phyloP scores from a whole-genome alignment of 2,329 filamentous ascomycete genomes.

The Macrophomina phaseolina region DNA sequence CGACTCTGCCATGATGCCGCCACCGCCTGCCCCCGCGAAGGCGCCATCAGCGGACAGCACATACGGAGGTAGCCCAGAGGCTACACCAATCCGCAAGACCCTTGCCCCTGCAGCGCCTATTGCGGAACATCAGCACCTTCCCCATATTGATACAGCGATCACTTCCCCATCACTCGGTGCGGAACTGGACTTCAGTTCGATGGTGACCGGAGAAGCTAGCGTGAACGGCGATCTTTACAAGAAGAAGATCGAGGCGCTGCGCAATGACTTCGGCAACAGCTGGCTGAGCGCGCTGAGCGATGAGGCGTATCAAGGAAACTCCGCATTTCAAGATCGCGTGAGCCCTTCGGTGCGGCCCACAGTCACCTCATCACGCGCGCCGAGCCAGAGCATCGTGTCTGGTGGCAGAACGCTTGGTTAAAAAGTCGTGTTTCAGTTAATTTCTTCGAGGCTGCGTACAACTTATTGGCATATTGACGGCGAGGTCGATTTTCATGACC shows the following conservation, averaged over 20 bases:
- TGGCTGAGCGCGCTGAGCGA: conserved; percentile 89
- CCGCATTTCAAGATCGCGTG: conserved; percentile 20
- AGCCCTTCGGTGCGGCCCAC: conserved; percentile 41
- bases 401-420: conserved; percentile 46
- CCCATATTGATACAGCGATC: conserved; percentile 34
- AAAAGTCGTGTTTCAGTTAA: conserved; percentile 29
- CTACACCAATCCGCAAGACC: conserved; percentile 32
- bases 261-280: conserved; percentile 82
- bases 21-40: conserved; percentile 6
- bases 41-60: conserved; percentile 27
- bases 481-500: conserved; percentile 21
- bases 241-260: conserved; percentile 84
- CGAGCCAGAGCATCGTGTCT: conserved; percentile 48
- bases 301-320: conserved; percentile 56
- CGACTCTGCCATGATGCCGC: conserved; percentile 26
- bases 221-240: conserved; percentile 78
- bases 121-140: conserved; percentile 13
- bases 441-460: conserved; percentile 14
- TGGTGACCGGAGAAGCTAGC: conserved; percentile 61
- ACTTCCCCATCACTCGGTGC: conserved; percentile 33
- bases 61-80: conserved; percentile 37
- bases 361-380: conserved; percentile 36
- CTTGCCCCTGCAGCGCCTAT: conserved; percentile 14
- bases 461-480: not conserved
- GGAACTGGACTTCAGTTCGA: conserved; percentile 23